phyloP scores from a whole-genome alignment of 768 basidiomycete genomes.

The Leccinum broughii region DNA sequence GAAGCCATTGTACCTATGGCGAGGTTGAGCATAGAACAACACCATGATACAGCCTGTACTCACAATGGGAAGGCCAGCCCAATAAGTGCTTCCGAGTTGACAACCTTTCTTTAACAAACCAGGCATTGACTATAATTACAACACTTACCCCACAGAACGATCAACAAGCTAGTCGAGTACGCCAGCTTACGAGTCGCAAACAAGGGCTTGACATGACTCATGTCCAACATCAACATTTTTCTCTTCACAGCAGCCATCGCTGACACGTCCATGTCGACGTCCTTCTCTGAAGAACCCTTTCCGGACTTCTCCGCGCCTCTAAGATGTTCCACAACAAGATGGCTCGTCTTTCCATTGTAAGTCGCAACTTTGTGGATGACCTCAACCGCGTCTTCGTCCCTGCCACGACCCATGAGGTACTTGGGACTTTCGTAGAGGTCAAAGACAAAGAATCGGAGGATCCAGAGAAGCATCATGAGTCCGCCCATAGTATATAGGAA shows the following conservation, averaged over 20 bases:
- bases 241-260: conserved; percentile 40
- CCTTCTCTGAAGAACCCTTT: conserved; percentile 9
- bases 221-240: conserved; percentile 40
- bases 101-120: not conserved
- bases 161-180: conserved; percentile 50
- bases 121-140: not conserved
- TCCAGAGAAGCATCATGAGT: conserved; percentile 62
- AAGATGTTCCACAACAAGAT: conserved; percentile 54
- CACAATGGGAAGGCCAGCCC: conserved; percentile 75
- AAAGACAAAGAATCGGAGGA: conserved; percentile 66
- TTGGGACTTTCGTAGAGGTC: conserved; percentile 69
- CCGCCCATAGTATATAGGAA: conserved; percentile 75
- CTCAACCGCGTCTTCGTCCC: conserved; percentile 60
- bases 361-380: conserved; percentile 61
- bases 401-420: conserved; percentile 68
- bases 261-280: conserved; percentile 34
- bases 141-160: conserved; percentile 50
- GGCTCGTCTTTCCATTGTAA: conserved; percentile 54
- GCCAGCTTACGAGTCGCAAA: conserved; percentile 53
- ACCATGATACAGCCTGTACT: conserved; percentile 15
- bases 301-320: conserved; percentile 18
- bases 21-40: not conserved
- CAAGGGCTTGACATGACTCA: conserved; percentile 45
- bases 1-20: conserved; percentile 48
- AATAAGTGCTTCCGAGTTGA: conserved; percentile 58